phyloP scores from a whole-genome alignment of 2,329 filamentous ascomycete genomes.

The Pseudocercospora macadamiae region DNA sequence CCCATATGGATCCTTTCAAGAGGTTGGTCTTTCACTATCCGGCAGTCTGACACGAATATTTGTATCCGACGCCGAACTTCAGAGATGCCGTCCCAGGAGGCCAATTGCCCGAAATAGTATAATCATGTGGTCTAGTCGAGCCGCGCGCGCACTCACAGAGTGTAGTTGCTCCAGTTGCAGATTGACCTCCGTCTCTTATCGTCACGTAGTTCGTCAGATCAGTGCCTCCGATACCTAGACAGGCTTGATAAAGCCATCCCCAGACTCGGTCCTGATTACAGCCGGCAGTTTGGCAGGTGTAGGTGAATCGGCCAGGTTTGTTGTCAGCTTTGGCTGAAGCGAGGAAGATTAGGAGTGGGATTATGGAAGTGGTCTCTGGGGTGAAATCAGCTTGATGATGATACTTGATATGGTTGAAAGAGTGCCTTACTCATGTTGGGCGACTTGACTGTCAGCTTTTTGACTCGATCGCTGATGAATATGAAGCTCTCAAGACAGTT shows the following conservation, averaged over 20 bases:
- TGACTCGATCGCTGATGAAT: too few relatives aligned
- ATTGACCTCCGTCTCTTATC: not conserved
- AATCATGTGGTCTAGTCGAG: not conserved
- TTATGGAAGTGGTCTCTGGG: not conserved
- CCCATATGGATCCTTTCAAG: not conserved
- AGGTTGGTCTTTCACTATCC: too few relatives aligned
- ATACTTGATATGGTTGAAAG: too few relatives aligned
- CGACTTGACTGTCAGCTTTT: too few relatives aligned
- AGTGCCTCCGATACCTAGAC: constrained; percentile 8
- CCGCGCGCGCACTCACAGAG: constrained; percentile 9
- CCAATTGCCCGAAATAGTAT: constrained; percentile 10
- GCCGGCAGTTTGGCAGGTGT: not conserved
- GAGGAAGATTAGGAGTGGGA: not conserved
- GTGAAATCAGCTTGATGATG: too few relatives aligned
- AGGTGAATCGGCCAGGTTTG: constrained; percentile 6
- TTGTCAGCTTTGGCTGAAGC: not conserved
- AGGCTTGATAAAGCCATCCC: constrained; percentile 10
- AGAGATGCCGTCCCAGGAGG: constrained; percentile 10
- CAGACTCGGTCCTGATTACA: constrained; percentile 1
- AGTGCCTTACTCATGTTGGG: too few relatives aligned
- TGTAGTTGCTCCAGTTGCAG: not conserved
- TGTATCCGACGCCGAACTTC: not conserved
- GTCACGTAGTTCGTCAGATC: not conserved
- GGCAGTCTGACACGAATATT: not conserved
- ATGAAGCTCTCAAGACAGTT: too few relatives aligned